Evolutionary conservation across 495 filamentous ascomycete genomes (phyloP).

Genomic region (Tuber microsphaerosporum): DNA sequence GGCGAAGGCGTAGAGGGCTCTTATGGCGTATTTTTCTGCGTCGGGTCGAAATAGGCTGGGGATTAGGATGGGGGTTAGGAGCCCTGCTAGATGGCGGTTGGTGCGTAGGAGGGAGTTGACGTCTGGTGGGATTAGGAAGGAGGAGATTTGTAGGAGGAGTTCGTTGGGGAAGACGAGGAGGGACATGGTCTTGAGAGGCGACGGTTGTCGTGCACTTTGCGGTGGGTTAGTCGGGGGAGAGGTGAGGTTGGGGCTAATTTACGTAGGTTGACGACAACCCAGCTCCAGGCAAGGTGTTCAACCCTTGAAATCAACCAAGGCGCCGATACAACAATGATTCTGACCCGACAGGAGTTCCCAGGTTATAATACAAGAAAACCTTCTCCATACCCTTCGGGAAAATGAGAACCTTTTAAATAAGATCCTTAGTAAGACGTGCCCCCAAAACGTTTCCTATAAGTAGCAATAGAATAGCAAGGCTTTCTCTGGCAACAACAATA

Average conservation of each 20-base stretch:
- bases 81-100: not conserved
- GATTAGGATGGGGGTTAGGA: not conserved
- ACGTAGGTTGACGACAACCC: not conserved
- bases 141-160: not conserved
- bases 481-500: too few relatives aligned
- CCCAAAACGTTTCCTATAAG: too few relatives aligned
- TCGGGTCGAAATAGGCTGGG: not conserved
- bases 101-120: not conserved
- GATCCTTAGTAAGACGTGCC: too few relatives aligned
- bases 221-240: not conserved
- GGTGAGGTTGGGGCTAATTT: not conserved
- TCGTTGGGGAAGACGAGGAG: not conserved
- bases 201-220: not conserved
- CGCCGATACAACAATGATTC: not conserved
- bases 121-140: not conserved
- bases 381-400: too few relatives aligned
- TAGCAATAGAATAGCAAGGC: too few relatives aligned
- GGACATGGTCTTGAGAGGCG: not conserved
- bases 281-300: not conserved
- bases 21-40: not conserved
- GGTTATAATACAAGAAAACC: not conserved
- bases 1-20: not conserved
- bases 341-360: not conserved
- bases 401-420: too few relatives aligned
- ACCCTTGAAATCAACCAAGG: not conserved